A percentile compares a stretch with the other conserved stretches of the same genome.
Evolutionary conservation across 2,329 filamentous ascomycete species (phyloP).

Genomic region (Talaromyces sp.): DNA sequence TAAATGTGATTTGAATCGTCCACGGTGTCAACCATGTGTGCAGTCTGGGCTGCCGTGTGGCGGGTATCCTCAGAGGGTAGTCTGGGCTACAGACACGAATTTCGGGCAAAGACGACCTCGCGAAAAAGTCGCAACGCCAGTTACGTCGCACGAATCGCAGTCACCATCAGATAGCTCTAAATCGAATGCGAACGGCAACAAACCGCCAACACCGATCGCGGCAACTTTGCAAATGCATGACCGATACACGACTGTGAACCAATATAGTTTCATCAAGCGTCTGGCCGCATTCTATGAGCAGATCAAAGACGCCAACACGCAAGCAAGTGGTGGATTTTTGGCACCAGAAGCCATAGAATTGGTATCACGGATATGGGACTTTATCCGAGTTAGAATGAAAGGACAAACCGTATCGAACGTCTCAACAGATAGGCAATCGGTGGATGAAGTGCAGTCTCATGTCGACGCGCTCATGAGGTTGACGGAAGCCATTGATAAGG

Average conservation of each 20-base stretch:
- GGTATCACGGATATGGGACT: constrained; percentile 26
- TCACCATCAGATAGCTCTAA: constrained; percentile 1
- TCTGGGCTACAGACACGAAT: constrained; percentile 24
- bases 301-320: constrained; percentile 21
- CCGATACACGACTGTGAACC: constrained; percentile 21
- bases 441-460: constrained; percentile 26
- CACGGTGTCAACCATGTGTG: constrained; percentile 27
- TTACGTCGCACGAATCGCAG: constrained; percentile 10
- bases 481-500: constrained; percentile 39
- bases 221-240: constrained; percentile 7
- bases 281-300: constrained; percentile 27
- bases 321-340: constrained; percentile 20
- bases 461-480: constrained; percentile 38
- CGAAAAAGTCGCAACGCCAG: neutral
- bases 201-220: neutral
- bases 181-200: constrained; percentile 1
- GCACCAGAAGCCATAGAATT: constrained; percentile 25
- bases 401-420: constrained; percentile 18
- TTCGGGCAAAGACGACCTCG: constrained; percentile 15
- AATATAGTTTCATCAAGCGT: constrained; percentile 28
- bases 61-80: constrained; percentile 27
- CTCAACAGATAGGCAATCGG: constrained; percentile 9
- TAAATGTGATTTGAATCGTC: constrained; percentile 33
- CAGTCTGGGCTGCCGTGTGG: constrained; percentile 23
- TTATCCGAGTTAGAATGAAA: constrained; percentile 25